Evolutionary conservation across 2,329 filamentous ascomycete species (phyloP).

Genomic region (Aspergillus flavus): DNA sequence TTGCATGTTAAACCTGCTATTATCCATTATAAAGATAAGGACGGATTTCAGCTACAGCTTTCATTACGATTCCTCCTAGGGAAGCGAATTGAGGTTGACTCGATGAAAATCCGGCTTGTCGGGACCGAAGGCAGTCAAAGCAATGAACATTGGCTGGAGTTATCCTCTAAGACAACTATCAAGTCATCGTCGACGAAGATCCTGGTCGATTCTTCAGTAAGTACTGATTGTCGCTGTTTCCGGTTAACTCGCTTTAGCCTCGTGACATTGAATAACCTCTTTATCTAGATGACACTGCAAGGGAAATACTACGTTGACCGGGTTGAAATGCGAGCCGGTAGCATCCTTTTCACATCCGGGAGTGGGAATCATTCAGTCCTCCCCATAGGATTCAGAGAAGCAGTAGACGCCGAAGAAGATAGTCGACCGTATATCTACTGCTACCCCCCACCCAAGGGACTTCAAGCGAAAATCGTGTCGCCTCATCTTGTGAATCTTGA

Average conservation of each 20-base stretch:
- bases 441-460: slow-evolving; percentile 69
- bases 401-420: slow-evolving; percentile 42
- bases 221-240: slow-evolving; percentile 25
- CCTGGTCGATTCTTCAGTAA: slow-evolving; percentile 52
- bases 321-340: slow-evolving; percentile 59
- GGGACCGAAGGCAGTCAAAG: slow-evolving; percentile 50
- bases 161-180: slow-evolving; percentile 49
- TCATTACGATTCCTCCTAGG: slow-evolving; percentile 71
- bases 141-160: slow-evolving; percentile 69
- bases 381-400: slow-evolving; percentile 39
- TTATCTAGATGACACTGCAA: slow-evolving; percentile 46
- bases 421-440: slow-evolving; percentile 67
- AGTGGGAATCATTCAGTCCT: slow-evolving; percentile 31
- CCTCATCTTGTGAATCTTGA: slow-evolving; percentile 77
- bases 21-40: slow-evolving; percentile 68
- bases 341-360: slow-evolving; percentile 41
- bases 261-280: neutral
- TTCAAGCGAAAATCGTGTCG: slow-evolving; percentile 68
- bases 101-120: slow-evolving; percentile 65
- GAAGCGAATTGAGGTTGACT: slow-evolving; percentile 68
- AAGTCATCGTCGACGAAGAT: slow-evolving; percentile 58
- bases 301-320: slow-evolving; percentile 77
- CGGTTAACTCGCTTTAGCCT: neutral
- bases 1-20: slow-evolving; percentile 70
- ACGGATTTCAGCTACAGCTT: slow-evolving; percentile 74